Base-by-base conservation (phyloP, 78 protist species). In the Dictyostelium brefeldianum region DNA sequence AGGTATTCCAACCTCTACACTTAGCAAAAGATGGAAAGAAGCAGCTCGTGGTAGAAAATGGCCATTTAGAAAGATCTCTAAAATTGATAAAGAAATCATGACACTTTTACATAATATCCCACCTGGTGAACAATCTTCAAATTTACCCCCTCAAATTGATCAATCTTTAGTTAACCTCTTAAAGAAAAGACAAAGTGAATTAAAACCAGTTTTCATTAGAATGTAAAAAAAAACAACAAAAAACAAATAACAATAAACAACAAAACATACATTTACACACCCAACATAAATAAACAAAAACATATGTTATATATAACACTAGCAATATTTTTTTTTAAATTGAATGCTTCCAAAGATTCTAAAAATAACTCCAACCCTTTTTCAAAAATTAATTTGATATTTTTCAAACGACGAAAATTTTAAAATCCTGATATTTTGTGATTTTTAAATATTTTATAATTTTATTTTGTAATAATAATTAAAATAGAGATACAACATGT, bases 21-120 rank as follows among this genome's bases (percentile, higher is more conserved):
- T 95, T 36, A 83, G 93, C 48, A 95, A 95, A 54, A 27, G 96
- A 31, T 95, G 96, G 96, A 95, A 95, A 75, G 96, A 95, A 43
- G 96, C 96, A n/a, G 96, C 94, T 17, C 83, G 71, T 4, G 89
- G 91, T 1, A 51, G 96, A 47, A 95, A 95, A 57, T 95, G 96
- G 96, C 96, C 96, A 48, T 90, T 80, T 50, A 57, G 96, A 31
- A 87, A 78, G 46, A 69, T 95, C 15, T 22, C 89, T n/a, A 95
- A 95, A 48, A 36, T 80, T 25, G 96, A 95, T 51, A 95, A 95
- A 48, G 96, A 95, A 65, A 95, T 95, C 54, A 69, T 95, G 91
- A 90, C 96, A 17, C 74, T 95, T 9, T 59, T 95, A 0, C 96
- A 95, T 80, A 94, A 94, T 53, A 84, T 94, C 18, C 96, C 96